Evolutionary conservation across 2,329 filamentous ascomycete species (phyloP), one percentile per base, ranked within the genome.

Genomic region (Trichocomaceae sp.): DNA sequence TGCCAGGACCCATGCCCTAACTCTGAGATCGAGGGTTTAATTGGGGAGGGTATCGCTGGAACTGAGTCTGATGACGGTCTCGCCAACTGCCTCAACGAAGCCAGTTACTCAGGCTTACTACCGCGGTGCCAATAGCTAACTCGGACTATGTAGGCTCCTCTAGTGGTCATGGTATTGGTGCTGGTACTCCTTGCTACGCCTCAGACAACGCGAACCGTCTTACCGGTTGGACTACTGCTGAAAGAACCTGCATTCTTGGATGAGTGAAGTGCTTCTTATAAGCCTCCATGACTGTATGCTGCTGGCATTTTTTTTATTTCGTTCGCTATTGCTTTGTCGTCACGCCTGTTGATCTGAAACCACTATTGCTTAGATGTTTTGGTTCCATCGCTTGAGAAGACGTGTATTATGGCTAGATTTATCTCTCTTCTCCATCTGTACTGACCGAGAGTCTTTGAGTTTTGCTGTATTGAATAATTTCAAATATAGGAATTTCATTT

Each of bases 181-280:
- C 75, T 61, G 61, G 59, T 7, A 37, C 75, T 73, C 70, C 72
- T 58, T 80, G 77, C 68, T 81, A 81, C 61, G 69, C 73, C 8
- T 71, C 66, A 22, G 78, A 81, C 58, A 69, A 81, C 59, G 78
- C 79, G 48, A 79, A 79, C 61, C 67, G 75, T 44, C 64, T 78
- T 46, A 65, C 65, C 10, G 71, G 74, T n/a, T 76, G 74, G 74
- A 66, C 58, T 23, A 55, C 57, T 37, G 61, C 61, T 23, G 13
- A 41, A 5, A 26, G 37, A 10, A 45, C 23, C 20, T 58, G 57
- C 35, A 58, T 31, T 29, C 42, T 49, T 17, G n/a, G 8, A 2
- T 19, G n/a, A n/a, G n/a, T n/a, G n/a, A 37, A 42, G n/a, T 42
- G 22, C 15, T 7, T 39, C 29, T 33, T 33, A 33, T 33, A 5